These are phyloP conservation scores for Lindgomyces ingoldianus DNA, from an alignment of 495 filamentous ascomycete genomes.

Conservation along the genomic window DNA sequence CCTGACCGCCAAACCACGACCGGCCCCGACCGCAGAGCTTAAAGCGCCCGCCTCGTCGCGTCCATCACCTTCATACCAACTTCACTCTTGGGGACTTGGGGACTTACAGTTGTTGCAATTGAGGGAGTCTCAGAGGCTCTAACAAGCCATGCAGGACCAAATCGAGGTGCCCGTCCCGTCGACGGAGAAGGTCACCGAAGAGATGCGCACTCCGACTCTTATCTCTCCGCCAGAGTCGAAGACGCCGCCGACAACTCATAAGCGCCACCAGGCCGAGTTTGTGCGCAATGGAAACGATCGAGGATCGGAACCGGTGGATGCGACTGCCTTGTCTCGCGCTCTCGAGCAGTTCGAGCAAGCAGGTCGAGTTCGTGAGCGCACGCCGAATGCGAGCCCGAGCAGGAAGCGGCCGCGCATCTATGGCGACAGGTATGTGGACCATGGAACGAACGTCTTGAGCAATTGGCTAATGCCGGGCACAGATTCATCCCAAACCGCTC, in stretches of 20 bases:
- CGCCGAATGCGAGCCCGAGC: slow-evolving; percentile 75
- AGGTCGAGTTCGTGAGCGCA: slow-evolving; percentile 64
- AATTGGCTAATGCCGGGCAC: slow-evolving; percentile 19
- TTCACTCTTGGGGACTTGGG: neutral
- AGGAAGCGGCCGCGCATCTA: slow-evolving; percentile 86
- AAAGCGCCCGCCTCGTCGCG: neutral
- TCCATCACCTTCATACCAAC: neutral
- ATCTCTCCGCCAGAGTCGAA: slow-evolving; percentile 50
- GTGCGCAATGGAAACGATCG: slow-evolving; percentile 41
- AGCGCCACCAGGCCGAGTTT: slow-evolving; percentile 44
- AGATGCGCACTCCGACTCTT: slow-evolving; percentile 38
- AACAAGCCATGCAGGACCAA: slow-evolving; percentile 8
- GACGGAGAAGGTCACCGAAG: slow-evolving; percentile 14
- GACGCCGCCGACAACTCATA: slow-evolving; percentile 49
- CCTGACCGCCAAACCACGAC: neutral
- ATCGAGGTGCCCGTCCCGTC: slow-evolving; percentile 10
- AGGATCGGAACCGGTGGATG: slow-evolving; percentile 60
- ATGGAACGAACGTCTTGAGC: neutral
- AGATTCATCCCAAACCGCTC: slow-evolving; percentile 96
- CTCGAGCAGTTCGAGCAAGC: slow-evolving; percentile 65
- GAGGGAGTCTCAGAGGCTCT: neutral
- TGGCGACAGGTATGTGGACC: slow-evolving; percentile 66
- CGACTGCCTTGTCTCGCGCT: slow-evolving; percentile 62
- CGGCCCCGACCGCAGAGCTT: neutral
- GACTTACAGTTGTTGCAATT: neutral